Evolutionary conservation across 805 yeast species (phyloP).

Genomic region (Zygoascus flipseniorum): DNA sequence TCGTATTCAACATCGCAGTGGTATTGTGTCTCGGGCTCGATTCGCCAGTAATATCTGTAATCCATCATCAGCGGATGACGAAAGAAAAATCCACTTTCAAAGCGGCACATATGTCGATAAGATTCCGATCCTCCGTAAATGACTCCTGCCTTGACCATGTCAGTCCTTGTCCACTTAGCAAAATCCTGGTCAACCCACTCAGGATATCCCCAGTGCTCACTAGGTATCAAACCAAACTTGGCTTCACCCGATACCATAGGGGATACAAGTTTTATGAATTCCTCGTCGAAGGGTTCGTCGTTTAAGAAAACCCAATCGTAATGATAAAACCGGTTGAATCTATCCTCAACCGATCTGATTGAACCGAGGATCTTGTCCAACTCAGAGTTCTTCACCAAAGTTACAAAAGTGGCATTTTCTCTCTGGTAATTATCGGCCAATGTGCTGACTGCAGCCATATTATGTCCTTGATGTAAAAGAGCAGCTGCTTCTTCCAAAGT

Average conservation of each 20-base stretch:
- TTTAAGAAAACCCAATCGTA: constrained; percentile 92
- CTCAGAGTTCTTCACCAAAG: constrained; percentile 73
- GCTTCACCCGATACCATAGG: constrained; percentile 62
- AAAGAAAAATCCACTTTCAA: constrained; percentile 83
- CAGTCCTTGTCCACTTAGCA: constrained; percentile 49
- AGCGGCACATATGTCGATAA: constrained; percentile 88
- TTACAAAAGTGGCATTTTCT: constrained; percentile 71
- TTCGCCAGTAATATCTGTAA: constrained; percentile 93
- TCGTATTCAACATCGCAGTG: constrained; percentile 80
- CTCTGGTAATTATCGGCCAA: constrained; percentile 13
- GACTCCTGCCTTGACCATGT: constrained; percentile 42
- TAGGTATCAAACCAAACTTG: constrained; percentile 65
- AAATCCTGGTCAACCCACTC: constrained; percentile 66
- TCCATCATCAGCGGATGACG: constrained; percentile 64
- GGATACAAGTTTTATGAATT: constrained; percentile 55
- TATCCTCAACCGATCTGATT: constrained; percentile 70
- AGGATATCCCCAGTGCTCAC: constrained; percentile 82
- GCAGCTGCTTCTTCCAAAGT: background rate
- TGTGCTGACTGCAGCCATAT: background rate
- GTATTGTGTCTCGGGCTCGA: constrained; percentile 76
- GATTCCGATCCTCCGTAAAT: constrained; percentile 62
- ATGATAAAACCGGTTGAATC: constrained; percentile 66
- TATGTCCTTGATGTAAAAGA: background rate
- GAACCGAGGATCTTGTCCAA: constrained; percentile 52
- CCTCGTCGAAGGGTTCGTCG: constrained; percentile 69